Evolutionary conservation across 2,329 filamentous ascomycete species (phyloP).

Genomic region (Penicillium crustosum): DNA sequence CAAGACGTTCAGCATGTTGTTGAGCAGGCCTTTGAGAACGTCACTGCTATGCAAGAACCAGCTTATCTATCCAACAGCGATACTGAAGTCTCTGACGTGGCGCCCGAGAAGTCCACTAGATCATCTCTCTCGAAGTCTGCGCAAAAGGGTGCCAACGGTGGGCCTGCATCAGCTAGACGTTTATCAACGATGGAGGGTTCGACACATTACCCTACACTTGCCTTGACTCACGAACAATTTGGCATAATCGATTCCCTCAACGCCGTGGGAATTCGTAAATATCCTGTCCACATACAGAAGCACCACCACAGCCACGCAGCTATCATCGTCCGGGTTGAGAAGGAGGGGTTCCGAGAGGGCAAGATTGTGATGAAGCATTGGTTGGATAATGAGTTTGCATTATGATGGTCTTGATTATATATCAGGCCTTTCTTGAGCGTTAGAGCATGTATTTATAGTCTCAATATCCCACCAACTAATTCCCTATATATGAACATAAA

Average conservation of each 20-base stretch:
- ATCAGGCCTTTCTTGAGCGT: not conserved
- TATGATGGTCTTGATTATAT: conserved; percentile 40
- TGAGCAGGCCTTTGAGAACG: conserved; percentile 73
- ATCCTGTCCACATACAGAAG: conserved; percentile 58
- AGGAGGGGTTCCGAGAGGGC: conserved; percentile 73
- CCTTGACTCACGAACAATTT: conserved; percentile 77
- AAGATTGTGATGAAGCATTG: conserved; percentile 77
- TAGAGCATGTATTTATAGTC: conserved; percentile 4
- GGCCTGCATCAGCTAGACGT: not conserved
- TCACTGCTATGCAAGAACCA: conserved; percentile 67
- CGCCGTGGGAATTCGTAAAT: conserved; percentile 58
- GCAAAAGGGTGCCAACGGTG: not conserved
- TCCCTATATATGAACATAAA: not conserved
- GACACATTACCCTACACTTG: conserved; percentile 64
- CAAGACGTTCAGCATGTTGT: conserved; percentile 73
- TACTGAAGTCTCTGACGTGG: conserved; percentile 14
- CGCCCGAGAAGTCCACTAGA: conserved; percentile 33
- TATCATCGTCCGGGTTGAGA: conserved; percentile 72
- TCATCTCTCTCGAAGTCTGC: not conserved
- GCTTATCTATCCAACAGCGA: conserved; percentile 61
- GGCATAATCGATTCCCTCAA: conserved; percentile 79
- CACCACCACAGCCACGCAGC: conserved; percentile 82
- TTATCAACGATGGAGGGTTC: not conserved
- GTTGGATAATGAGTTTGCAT: conserved; percentile 70
- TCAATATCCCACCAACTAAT: not conserved